Conservation (phyloP, 495 filamentous ascomycete genomes). For the Talaromyces ruber region DNA sequence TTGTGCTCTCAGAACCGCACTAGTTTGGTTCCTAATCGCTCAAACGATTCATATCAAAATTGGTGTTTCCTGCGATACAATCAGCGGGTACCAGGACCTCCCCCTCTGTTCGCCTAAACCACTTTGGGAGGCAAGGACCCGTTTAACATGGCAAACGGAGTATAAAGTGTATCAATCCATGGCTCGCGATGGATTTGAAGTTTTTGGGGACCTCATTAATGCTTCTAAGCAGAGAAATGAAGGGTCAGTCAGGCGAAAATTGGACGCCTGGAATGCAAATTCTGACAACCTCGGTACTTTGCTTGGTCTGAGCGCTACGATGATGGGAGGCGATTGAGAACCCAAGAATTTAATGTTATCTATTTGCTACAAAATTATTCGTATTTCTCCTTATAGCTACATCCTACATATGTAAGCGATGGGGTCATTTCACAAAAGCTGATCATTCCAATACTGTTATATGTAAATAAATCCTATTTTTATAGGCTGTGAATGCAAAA, state of each 20-base stretch:
- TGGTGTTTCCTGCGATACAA: not conserved
- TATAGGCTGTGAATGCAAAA: too few species aligned
- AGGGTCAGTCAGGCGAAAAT: not conserved
- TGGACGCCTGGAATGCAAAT: not conserved
- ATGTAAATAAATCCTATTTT: too few species aligned
- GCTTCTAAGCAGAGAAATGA: not conserved
- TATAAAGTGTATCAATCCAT: not conserved
- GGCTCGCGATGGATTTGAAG: not conserved
- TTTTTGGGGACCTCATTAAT: not conserved
- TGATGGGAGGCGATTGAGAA: not conserved
- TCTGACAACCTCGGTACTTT: not conserved
- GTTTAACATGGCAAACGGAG: not conserved
- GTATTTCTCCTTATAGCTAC: too few species aligned
- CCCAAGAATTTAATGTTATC: slow-evolving; percentile 10
- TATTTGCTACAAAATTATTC: too few species aligned
- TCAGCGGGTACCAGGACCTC: not conserved
- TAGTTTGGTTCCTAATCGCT: not conserved
- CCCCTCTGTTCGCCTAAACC: not conserved
- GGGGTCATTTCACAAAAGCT: too few species aligned
- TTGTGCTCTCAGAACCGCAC: not conserved
- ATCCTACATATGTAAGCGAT: too few species aligned
- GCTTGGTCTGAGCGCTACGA: not conserved
- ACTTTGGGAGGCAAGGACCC: not conserved
- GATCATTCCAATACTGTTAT: too few species aligned
- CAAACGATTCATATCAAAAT: not conserved